Base-by-base conservation (phyloP, 805 yeast genomes). In the Limtongia smithiae region DNA sequence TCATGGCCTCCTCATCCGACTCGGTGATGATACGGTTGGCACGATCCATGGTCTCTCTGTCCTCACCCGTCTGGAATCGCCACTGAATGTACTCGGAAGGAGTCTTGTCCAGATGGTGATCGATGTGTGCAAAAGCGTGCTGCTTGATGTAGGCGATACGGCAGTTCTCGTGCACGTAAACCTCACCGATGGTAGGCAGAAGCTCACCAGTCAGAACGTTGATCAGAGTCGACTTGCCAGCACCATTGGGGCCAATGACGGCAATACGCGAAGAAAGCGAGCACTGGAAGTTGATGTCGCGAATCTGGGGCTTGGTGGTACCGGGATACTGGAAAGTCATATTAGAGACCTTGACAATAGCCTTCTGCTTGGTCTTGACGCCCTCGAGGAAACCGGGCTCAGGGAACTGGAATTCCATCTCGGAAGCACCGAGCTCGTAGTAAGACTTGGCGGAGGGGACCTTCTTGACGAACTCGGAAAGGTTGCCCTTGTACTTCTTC, bases 51-150 rank as follows among this genome's bases (percentile, higher is more conserved):
- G 98, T 93, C 82, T 93, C 98, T 81, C 98, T 89, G 78, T 93
- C 98, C 81, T 93, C 98, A 90, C 98, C 98, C 72, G 98, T 93
- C 81, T 93, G 98, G 97, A 91, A 93, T 85, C 98, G 93, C 98
- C 98, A 93, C 81, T 93, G 98, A 68, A 93, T 93, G 81, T 93
- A 93, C 81, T 93, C 98, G 69, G 97, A 89, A 71, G 98, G 98
- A 70, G 99, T 93, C 83, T 85, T 87, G 83, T 93, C 99, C 74
- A 91, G 82, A 74, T 93, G 98, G 72, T 85, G 82, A 77, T 94
- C 99, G 70, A 93, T 91, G 77, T 93, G 98, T 62, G 97, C 97
- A 72, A 93, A 93, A 75, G 98, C 98, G 76, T 94, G 98, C 80
- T 93, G 99, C 81, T 93, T 93, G 69, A 93, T 90, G 93, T 93